Base-by-base conservation (phyloP, 2,329 filamentous ascomycete genomes). In the Alternaria tenuissima region DNA sequence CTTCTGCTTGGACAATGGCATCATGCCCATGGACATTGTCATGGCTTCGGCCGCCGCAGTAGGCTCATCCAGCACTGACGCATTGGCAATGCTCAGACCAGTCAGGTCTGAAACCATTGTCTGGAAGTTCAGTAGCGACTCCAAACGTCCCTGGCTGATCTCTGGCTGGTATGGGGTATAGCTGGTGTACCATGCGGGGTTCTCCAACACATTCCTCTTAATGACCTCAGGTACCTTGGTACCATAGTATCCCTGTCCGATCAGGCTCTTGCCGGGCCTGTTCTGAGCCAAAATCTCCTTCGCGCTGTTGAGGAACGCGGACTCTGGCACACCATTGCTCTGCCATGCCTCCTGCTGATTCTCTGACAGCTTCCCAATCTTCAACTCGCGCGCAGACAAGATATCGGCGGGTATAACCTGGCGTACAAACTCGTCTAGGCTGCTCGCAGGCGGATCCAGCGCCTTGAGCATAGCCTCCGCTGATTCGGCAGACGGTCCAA, bases 81-180 rank as follows among this genome's bases (percentile, higher is more conserved):
- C 93, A 82, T 98, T 97, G 62, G 94, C 88, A 65, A 97, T 93
- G 22, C 92, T 88, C 30, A 98, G 85, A 1, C 88, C 93, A 0
- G 94, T 97, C 66, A 98, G 83, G 76, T 97, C 94, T 2, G 89
- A 89, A 8, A 96, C 90, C 83, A 98, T 85, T 18, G 94, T 98
- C 83, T 98, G 94, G 82, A 93, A 98, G 84, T 98, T 98, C 64
- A 98, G 84, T 55, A 98, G 83, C 6, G 93, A 96, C 84, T 97
- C 93, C 63, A 98, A 81, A 56, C 94, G 89, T 36, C 94, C 94
- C 81, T 98, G 94, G 78, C 93, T 97, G 82, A 98, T 97, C 81
- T 98, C 94, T 3, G 94, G 91, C 82, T 98, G 94, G 80, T 97
- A 98, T 16, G 94, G 94, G 0, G 94, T 97, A 79, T 98, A 97